Evolutionary conservation across 352 stramenopile species (phyloP).

Genomic region (Nothophytophthora sp.): DNA sequence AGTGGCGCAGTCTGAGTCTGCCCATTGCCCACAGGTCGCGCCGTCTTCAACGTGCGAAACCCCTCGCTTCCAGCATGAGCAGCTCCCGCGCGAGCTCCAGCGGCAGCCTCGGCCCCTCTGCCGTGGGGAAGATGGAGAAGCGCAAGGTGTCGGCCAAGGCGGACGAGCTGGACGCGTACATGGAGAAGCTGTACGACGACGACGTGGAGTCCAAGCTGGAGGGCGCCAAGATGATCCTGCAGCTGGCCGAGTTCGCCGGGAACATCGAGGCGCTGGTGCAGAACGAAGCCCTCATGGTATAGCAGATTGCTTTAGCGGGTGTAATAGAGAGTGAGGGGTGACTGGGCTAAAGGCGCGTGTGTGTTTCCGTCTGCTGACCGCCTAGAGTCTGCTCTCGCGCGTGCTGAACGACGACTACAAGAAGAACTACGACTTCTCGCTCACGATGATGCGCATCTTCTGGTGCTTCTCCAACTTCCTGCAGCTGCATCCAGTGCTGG

Average conservation of each 20-base stretch:
- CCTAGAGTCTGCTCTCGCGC: constrained; percentile 82
- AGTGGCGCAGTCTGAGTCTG: no score
- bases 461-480: constrained; percentile 96
- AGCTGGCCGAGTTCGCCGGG: constrained; percentile 87
- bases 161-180: constrained; percentile 91
- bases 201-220: constrained; percentile 84
- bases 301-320: no score
- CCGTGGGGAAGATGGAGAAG: constrained; percentile 28
- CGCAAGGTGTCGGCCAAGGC: constrained; percentile 59
- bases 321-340: no score
- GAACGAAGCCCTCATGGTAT: constrained; percentile 95
- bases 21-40: no score
- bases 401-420: constrained; percentile 96
- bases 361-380: background rate
- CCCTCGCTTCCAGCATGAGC: constrained; percentile 13
- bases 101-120: constrained; percentile 7
- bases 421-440: constrained; percentile 93
- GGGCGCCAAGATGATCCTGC: constrained; percentile 91
- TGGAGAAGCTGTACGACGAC: constrained; percentile 95
- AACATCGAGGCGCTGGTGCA: constrained; percentile 94
- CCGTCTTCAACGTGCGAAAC: constrained; percentile 2
- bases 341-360: background rate
- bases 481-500: constrained; percentile 92
- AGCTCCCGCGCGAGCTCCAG: constrained; percentile 31
- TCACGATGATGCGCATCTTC: constrained; percentile 96